Base-by-base conservation (phyloP, 768 basidiomycete species). In the Chalciporus sphaerocephalus region DNA sequence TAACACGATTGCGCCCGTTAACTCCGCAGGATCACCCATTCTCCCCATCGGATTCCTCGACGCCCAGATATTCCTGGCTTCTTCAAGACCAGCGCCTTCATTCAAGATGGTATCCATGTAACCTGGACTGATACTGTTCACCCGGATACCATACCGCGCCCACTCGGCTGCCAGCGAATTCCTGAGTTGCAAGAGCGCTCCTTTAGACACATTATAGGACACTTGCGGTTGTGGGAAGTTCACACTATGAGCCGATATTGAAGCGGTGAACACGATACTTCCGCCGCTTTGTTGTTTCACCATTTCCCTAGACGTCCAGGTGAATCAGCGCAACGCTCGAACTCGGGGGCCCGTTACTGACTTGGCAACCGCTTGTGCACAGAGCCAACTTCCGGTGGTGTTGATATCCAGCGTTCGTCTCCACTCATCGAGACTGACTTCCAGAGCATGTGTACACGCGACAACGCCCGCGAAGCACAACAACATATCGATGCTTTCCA, bases 381-480 rank as follows among this genome's bases (percentile, higher is more conserved):
- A 74, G 39, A 74, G 47, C 70, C 69, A 74, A 37, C 70, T 71
- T 16, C 73, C 75, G 5, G 69, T 76, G 15, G 67, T 66, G 42
- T 74, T 76, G 33, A 72, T 56, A 36, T 74, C 72, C 20, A 73
- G 42, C 6, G 71, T 63, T 21, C 61, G 56, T 45, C 55, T 60
- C 71, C 70, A 76, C 27, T 68, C 62, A 17, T 62, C 61, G 1
- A 61, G 33, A 15, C 34, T 36, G 38, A 70, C 41, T 15, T 72
- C 65, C 23, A 59, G 51, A 2, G 70, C 65, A 35, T 69, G 65
- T 4, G 52, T 52, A 20, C 61, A 61, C 6, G 59, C 58, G 13
- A 72, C 72, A 4, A 72, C 67, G 7, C 73, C 72, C 0, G 72
- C 73, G 43, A 69, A 75, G 45, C 73, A 76, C 27, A 73, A 47